phyloP scores from a whole-genome alignment of 2,329 filamentous ascomycete species.

The Diaporthe ilicicola region DNA sequence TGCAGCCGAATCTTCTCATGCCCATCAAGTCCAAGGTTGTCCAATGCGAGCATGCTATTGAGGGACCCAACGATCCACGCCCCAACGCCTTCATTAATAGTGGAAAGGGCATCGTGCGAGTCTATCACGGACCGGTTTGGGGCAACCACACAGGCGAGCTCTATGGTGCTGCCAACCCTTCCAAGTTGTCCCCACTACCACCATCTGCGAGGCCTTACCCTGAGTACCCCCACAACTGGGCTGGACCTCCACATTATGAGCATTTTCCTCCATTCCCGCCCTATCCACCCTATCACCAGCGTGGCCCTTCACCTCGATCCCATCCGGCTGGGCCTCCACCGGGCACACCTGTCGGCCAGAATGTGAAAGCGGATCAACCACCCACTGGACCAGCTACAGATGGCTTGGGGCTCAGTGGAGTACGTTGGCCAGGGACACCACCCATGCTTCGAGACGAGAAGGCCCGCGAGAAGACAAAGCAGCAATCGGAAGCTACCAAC shows the following conservation, averaged over 20 bases:
- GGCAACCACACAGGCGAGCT: slow-evolving; percentile 57
- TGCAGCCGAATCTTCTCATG: slow-evolving; percentile 55
- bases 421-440: slow-evolving; percentile 2
- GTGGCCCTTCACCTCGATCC: neutral
- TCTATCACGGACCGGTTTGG: slow-evolving; percentile 66
- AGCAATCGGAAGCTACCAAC: slow-evolving; percentile 14
- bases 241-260: neutral
- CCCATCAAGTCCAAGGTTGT: slow-evolving; percentile 59
- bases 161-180: slow-evolving; percentile 44
- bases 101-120: slow-evolving; percentile 59
- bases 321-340: slow-evolving; percentile 6
- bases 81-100: slow-evolving; percentile 68
- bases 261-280: slow-evolving; percentile 1
- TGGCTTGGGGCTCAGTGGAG: slow-evolving; percentile 20
- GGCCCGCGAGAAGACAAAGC: neutral
- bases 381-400: neutral
- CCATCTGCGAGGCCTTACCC: neutral
- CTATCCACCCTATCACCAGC: neutral
- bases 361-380: neutral
- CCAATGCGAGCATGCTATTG: slow-evolving; percentile 64
- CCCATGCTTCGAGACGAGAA: neutral
- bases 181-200: slow-evolving; percentile 16
- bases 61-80: slow-evolving; percentile 59
- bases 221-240: neutral
- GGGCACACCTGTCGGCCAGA: neutral